phyloP scores from a whole-genome alignment of 306 rosid genomes.

The Coriaria nepalensis region DNA sequence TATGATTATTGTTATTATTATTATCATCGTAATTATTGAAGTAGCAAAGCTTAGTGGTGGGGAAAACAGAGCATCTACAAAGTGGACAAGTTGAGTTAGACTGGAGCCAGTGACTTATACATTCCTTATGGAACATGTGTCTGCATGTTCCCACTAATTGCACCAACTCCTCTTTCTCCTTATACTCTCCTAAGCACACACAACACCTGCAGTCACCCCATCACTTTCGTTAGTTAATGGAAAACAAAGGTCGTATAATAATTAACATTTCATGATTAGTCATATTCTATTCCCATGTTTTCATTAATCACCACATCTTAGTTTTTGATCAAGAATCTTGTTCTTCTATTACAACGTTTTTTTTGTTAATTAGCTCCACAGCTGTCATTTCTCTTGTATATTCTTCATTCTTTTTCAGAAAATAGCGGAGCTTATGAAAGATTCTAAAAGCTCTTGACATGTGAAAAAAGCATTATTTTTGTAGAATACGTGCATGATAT shows the following conservation, averaged over 20 bases:
- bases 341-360: background rate
- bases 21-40: too few species aligned
- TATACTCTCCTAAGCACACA: conserved; percentile 73
- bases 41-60: conserved; percentile 9
- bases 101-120: conserved; percentile 67
- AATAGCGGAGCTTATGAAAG: conserved; percentile 35
- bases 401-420: conserved; percentile 12
- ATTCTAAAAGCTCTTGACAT: conserved; percentile 13
- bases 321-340: too few species aligned
- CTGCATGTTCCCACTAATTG: conserved; percentile 52
- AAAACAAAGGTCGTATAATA: too few species aligned
- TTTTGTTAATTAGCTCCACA: too few species aligned
- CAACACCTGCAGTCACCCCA: conserved; percentile 41
- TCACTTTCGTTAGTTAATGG: background rate
- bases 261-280: background rate
- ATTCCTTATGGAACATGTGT: conserved; percentile 65
- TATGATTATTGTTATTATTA: background rate
- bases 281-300: conserved; percentile 11
- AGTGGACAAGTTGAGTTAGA: conserved; percentile 75
- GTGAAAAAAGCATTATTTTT: conserved; percentile 1
- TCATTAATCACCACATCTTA: conserved; percentile 7
- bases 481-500: too few species aligned
- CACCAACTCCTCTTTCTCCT: conserved; percentile 56
- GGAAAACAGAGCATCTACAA: conserved; percentile 54
- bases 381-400: too few species aligned